phyloP scores from a whole-genome alignment of 2,329 filamentous ascomycete genomes.

The Cordyceps farinosa region DNA sequence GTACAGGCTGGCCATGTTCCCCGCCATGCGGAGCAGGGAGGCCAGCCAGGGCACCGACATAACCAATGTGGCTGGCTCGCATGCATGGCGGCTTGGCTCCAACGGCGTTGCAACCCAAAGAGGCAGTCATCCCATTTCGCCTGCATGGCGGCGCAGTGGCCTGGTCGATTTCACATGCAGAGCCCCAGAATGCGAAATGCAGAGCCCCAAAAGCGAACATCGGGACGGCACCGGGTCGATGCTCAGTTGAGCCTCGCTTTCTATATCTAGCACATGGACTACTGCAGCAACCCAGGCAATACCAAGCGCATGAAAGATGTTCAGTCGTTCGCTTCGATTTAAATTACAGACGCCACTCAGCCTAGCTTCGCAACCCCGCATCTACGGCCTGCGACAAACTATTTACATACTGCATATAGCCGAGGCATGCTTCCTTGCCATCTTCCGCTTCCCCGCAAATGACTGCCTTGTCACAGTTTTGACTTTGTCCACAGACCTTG shows the following conservation, averaged over 20 bases:
- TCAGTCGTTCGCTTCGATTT: background rate
- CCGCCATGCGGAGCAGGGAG: background rate
- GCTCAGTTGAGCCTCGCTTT: background rate
- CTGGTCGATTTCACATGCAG: constrained; percentile 2
- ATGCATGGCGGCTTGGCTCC: background rate
- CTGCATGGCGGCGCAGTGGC: background rate
- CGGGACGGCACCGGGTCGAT: background rate
- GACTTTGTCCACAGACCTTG: constrained; percentile 49
- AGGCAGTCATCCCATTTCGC: constrained; percentile 4
- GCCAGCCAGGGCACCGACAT: background rate
- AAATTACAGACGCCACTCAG: background rate
- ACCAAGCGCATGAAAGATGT: background rate
- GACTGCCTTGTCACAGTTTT: constrained; percentile 39
- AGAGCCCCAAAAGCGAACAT: background rate
- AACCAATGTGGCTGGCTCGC: background rate
- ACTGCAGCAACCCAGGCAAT: background rate
- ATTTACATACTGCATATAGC: background rate
- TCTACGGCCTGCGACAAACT: background rate
- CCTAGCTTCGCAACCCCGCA: constrained; percentile 4
- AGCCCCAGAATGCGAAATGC: background rate
- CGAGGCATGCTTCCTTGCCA: background rate
- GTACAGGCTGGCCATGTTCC: background rate
- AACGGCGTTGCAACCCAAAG: background rate
- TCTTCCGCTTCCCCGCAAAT: background rate
- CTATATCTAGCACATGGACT: background rate